phyloP scores from a whole-genome alignment of 2,329 filamentous ascomycete genomes.

The Proliferodiscus dingleyae region DNA sequence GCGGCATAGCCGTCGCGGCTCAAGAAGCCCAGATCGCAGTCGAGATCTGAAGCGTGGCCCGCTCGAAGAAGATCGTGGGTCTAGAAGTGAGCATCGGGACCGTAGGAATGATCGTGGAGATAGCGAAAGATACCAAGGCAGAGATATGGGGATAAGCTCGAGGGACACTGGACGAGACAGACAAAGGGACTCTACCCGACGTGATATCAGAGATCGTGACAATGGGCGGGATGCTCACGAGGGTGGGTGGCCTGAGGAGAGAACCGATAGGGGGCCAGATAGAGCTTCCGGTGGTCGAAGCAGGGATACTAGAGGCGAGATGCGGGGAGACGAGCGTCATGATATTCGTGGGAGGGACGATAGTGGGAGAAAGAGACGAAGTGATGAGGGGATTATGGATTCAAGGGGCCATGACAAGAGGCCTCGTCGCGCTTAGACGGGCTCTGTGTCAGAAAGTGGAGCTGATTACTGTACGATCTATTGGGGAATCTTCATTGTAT shows the following conservation, averaged over 20 bases:
- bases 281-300: constrained; percentile 16
- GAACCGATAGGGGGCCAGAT: constrained; percentile 18
- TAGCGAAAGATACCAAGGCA: constrained; percentile 14
- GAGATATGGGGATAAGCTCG: constrained; percentile 3
- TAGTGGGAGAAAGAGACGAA: constrained; percentile 27
- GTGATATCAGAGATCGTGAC: constrained; percentile 22
- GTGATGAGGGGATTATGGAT: constrained; percentile 26
- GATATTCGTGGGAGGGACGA: constrained; percentile 13
- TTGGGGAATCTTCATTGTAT: constrained; percentile 9
- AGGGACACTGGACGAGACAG: constrained; percentile 8
- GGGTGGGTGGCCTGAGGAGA: constrained; percentile 19
- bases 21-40: constrained; percentile 26
- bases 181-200: constrained; percentile 15
- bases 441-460: not conserved
- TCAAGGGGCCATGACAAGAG: constrained; percentile 32
- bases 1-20: constrained; percentile 29
- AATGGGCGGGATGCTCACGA: constrained; percentile 19
- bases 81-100: constrained; percentile 27
- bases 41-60: constrained; percentile 27
- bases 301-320: constrained; percentile 16
- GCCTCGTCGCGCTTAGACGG: constrained; percentile 17
- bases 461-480: constrained; percentile 14
- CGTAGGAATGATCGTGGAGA: constrained; percentile 22
- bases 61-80: constrained; percentile 24
- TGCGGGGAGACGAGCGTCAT: constrained; percentile 18